These are phyloP conservation scores for Logfia minima DNA, from an alignment of 129 eudicot species.

Conservation along the genomic window DNA sequence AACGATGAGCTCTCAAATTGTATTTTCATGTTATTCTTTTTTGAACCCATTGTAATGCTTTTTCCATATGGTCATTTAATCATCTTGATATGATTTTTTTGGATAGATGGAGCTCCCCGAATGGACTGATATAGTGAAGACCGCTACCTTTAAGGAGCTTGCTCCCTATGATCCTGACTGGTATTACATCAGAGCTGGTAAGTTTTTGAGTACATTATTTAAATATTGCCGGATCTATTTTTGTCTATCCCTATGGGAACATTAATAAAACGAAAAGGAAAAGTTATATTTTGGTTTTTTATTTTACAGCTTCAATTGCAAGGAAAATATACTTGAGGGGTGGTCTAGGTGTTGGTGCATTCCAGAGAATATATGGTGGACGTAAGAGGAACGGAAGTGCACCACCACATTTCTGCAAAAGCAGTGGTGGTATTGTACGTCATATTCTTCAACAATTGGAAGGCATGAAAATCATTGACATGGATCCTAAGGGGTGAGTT, in stretches of 20 bases:
- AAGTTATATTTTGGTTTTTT: background rate
- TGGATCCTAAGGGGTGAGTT: conserved; percentile 75
- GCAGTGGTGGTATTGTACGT: conserved; percentile 69
- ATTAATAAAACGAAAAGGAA: background rate
- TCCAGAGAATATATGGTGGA: conserved; percentile 73
- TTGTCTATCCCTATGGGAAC: background rate
- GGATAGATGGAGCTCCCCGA: conserved; percentile 71
- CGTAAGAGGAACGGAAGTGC: conserved; percentile 72
- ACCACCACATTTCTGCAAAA: conserved; percentile 76
- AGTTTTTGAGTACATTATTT: background rate
- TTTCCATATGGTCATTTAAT: background rate
- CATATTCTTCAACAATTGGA: conserved; percentile 76
- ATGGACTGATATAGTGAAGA: conserved; percentile 80
- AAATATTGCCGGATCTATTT: background rate
- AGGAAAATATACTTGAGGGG: conserved; percentile 80
- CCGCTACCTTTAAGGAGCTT: conserved; percentile 67
- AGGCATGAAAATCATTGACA: conserved; percentile 61
- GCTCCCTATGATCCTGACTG: conserved; percentile 77
- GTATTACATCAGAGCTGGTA: conserved; percentile 78
- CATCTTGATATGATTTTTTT: background rate
- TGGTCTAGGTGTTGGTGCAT: conserved; percentile 74
- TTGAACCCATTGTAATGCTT: background rate
- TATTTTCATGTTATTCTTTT: background rate
- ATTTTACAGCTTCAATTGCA: conserved; percentile 64
- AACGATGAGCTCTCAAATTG: background rate